A percentile compares a stretch with the other conserved stretches of the same genome.
Conservation (phyloP, 345 rosid species). For the Citrus reticulata region DNA sequence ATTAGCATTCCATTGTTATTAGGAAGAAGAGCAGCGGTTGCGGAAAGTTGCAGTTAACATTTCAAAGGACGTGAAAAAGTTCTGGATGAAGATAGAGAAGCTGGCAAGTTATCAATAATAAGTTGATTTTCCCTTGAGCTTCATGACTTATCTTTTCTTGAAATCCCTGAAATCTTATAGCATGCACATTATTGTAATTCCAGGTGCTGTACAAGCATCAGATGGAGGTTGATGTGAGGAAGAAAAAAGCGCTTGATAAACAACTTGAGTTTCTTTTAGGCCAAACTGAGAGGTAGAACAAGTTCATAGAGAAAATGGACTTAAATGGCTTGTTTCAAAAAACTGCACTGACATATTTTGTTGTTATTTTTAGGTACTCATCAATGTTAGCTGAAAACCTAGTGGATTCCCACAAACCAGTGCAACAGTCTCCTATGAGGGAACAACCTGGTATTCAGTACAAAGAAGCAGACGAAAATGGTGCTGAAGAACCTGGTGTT, state of each 20-base stretch:
- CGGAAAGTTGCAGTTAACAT: constrained; percentile 87
- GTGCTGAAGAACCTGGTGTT: constrained; percentile 17
- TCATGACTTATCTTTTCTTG: constrained; percentile 13
- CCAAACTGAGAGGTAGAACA: constrained; percentile 89
- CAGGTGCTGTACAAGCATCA: constrained; percentile 99
- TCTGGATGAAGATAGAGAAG: constrained; percentile 97
- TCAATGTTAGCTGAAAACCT: constrained; percentile 99
- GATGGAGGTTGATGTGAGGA: constrained; percentile 86
- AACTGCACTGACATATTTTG: constrained; percentile 8
- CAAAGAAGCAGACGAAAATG: constrained; percentile 4
- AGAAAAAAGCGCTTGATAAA: constrained; percentile 95
- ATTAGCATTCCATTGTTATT: constrained; percentile 18
- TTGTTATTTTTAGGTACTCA: constrained; percentile 66
- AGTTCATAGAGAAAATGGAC: background rate
- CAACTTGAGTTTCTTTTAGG: constrained; percentile 97
- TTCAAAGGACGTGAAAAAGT: constrained; percentile 94
- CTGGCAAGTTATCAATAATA: constrained; percentile 53
- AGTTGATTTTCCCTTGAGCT: constrained; percentile 13
- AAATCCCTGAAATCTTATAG: constrained; percentile 16
- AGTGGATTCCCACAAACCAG: constrained; percentile 49
- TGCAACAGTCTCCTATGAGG: constrained; percentile 31
- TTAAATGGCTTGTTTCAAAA: background rate
- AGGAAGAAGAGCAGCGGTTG: constrained; percentile 94
- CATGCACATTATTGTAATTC: constrained; percentile 15
- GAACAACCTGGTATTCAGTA: constrained; percentile 24